A percentile compares a stretch with the other conserved stretches of the same genome.
phyloP scores from a whole-genome alignment of 768 basidiomycete species.

The Leccinum sublutescens region DNA sequence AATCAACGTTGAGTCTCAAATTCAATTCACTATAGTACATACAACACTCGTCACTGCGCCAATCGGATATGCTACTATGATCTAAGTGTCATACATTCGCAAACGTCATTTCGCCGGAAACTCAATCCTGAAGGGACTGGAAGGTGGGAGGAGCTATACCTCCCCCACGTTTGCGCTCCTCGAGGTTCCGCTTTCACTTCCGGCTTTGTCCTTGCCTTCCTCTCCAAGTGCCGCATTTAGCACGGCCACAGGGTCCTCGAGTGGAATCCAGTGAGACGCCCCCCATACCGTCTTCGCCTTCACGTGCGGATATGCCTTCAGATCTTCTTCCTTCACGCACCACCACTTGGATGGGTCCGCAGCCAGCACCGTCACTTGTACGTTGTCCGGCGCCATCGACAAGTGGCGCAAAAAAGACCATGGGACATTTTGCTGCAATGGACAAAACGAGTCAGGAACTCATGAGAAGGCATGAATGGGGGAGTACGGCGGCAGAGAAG shows the following conservation, averaged over 20 bases:
- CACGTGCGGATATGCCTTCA: slow-evolving; percentile 8
- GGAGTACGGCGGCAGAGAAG: not conserved
- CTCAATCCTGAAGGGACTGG: not conserved
- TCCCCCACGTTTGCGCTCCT: no score
- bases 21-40: no score
- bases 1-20: no score
- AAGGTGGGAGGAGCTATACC: no score
- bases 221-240: slow-evolving; percentile 13
- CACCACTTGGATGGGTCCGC: slow-evolving; percentile 11
- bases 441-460: not conserved
- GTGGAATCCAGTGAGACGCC: slow-evolving; percentile 12
- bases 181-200: no score
- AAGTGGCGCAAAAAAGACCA: slow-evolving; percentile 21
- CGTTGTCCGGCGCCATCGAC: slow-evolving; percentile 1
- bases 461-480: not conserved
- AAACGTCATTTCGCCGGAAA: no score
- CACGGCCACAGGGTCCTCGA: slow-evolving; percentile 14
- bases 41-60: no score
- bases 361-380: slow-evolving; percentile 9
- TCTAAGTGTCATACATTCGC: no score
- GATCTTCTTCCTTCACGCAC: not conserved
- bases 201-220: not conserved
- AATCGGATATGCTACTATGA: no score
- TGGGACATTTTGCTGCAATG: slow-evolving; percentile 19
- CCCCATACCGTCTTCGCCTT: slow-evolving; percentile 6